phyloP scores from a whole-genome alignment of 2,329 filamentous ascomycete genomes.

The Fusarium fujikuroi region DNA sequence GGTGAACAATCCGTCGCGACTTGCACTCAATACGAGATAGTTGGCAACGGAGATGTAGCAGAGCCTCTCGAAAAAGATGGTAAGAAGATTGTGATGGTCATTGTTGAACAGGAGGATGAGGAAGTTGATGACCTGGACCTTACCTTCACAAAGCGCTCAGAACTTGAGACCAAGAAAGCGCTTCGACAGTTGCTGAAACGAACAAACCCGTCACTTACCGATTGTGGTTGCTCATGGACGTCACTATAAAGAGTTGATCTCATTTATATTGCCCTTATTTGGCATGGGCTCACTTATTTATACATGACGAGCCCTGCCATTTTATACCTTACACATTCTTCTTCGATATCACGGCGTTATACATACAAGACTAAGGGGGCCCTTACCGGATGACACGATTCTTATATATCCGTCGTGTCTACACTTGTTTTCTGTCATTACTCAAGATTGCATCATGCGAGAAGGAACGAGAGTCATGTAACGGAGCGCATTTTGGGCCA shows the following conservation, averaged over 20 bases:
- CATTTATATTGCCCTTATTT: neutral
- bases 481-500: conserved; percentile 24
- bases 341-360: conserved; percentile 23
- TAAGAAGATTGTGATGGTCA: conserved; percentile 55
- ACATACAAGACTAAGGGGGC: conserved; percentile 14
- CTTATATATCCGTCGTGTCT: conserved; percentile 13
- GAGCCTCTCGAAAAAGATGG: conserved; percentile 43
- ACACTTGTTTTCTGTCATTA: conserved; percentile 25
- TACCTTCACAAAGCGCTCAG: neutral
- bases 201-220: conserved; percentile 54
- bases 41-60: conserved; percentile 46
- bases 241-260: conserved; percentile 48
- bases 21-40: conserved; percentile 62
- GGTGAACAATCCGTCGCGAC: conserved; percentile 50
- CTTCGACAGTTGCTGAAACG: conserved; percentile 29
- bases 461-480: conserved; percentile 17
- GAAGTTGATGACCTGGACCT: neutral
- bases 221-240: conserved; percentile 67
- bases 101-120: conserved; percentile 51
- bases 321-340: neutral
- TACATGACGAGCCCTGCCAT: neutral
- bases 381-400: conserved; percentile 16
- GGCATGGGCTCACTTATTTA: neutral
- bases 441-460: conserved; percentile 29
- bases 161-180: conserved; percentile 7